Evolutionary conservation across 2,329 filamentous ascomycete species (phyloP).

Genomic region (Huntiella moniliformis): DNA sequence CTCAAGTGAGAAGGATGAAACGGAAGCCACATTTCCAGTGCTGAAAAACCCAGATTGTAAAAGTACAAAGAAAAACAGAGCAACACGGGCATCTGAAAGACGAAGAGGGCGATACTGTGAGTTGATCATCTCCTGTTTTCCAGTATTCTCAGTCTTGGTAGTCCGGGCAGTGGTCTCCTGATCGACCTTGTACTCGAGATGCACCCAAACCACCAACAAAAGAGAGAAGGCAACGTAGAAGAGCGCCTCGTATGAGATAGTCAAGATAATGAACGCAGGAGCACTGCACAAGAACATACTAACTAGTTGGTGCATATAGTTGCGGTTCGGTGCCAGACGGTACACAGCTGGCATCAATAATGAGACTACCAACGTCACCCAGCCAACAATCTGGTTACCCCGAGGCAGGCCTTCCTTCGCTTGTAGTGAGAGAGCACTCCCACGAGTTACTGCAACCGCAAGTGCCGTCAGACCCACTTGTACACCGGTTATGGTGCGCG

Average conservation of each 20-base stretch:
- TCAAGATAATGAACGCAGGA: conserved; percentile 85
- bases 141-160: not conserved
- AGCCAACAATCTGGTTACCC: conserved; percentile 76
- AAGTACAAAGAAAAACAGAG: conserved; percentile 87
- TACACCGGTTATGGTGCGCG: conserved; percentile 37
- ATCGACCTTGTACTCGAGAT: conserved; percentile 52
- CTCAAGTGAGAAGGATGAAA: conserved; percentile 86
- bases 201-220: conserved; percentile 72
- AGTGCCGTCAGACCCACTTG: conserved; percentile 65
- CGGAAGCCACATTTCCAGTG: conserved; percentile 85
- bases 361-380: conserved; percentile 58
- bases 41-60: conserved; percentile 93
- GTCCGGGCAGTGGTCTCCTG: not conserved
- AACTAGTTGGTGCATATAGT: conserved; percentile 78
- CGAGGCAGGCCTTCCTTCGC: conserved; percentile 67
- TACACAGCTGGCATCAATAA: conserved; percentile 68
- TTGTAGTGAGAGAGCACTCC: conserved; percentile 69
- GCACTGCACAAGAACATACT: conserved; percentile 86
- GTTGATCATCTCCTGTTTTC: conserved; percentile 14
- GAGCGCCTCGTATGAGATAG: conserved; percentile 89
- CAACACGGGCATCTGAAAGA: conserved; percentile 69
- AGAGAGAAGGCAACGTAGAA: conserved; percentile 85
- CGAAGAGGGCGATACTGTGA: conserved; percentile 43
- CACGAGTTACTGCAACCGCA: conserved; percentile 70
- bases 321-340: conserved; percentile 56